These are phyloP conservation scores for Quercus cerris DNA, from an alignment of 306 rosid genomes.

Conservation along the genomic window DNA sequence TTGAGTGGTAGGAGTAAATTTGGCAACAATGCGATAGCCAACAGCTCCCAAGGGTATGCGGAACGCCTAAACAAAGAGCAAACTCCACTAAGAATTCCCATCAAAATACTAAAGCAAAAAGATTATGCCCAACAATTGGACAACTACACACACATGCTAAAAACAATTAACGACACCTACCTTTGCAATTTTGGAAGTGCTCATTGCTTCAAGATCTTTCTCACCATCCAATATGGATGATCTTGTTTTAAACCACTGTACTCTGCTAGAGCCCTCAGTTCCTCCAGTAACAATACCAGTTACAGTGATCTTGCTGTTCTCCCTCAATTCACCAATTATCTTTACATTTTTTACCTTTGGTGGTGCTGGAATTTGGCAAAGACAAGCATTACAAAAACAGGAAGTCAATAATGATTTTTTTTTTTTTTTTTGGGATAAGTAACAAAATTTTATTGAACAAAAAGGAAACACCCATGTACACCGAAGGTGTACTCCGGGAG, in stretches of 20 bases:
- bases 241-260: conserved; percentile 91
- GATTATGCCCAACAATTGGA: background rate
- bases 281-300: conserved; percentile 91
- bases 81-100: conserved; percentile 23
- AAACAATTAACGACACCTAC: conserved; percentile 22
- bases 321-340: conserved; percentile 80
- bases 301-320: conserved; percentile 81
- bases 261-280: conserved; percentile 90
- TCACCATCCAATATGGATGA: conserved; percentile 59
- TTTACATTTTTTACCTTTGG: conserved; percentile 72
- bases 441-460: too few relatives aligned
- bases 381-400: conserved; percentile 10
- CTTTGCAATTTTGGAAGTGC: conserved; percentile 86
- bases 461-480: background rate
- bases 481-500: too few relatives aligned
- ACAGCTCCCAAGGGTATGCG: conserved; percentile 97
- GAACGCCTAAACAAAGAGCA: conserved; percentile 57
- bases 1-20: conserved; percentile 76
- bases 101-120: background rate
- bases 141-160: background rate
- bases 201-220: conserved; percentile 72
- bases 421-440: too few relatives aligned
- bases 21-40: conserved; percentile 83
- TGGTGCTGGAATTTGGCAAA: conserved; percentile 68
- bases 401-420: background rate